These are phyloP conservation scores for Sungouiozyma ichnusensis DNA, from an alignment of 805 yeast species.

Conservation along the genomic window DNA sequence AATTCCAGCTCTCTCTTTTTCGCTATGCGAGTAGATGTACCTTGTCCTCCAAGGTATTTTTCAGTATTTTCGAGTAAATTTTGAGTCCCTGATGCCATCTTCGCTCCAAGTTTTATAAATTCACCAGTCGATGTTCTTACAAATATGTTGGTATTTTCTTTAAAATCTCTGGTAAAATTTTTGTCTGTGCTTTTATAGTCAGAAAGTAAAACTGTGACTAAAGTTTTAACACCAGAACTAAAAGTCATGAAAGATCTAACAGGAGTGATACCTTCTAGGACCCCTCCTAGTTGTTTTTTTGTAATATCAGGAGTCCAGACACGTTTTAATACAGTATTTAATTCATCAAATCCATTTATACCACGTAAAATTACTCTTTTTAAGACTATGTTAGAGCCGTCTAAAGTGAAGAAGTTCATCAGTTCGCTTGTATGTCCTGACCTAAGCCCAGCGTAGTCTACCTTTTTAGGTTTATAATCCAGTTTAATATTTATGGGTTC, in stretches of 20 bases:
- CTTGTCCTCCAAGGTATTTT: constrained; percentile 65
- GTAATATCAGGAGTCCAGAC: constrained; percentile 85
- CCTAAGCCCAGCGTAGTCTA: constrained; percentile 73
- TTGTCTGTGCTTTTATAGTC: constrained; percentile 54
- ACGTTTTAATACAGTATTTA: constrained; percentile 47
- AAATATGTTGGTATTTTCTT: constrained; percentile 65
- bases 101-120: constrained; percentile 69
- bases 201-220: constrained; percentile 60
- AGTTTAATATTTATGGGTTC: constrained; percentile 51
- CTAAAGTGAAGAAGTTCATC: constrained; percentile 79
- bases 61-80: constrained; percentile 70
- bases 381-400: constrained; percentile 68
- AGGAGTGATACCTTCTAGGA: constrained; percentile 77
- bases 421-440: constrained; percentile 80
- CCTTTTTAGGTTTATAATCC: constrained; percentile 86
- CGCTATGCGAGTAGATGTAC: constrained; percentile 37
- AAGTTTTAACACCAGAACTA: constrained; percentile 66
- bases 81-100: constrained; percentile 82
- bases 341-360: constrained; percentile 55
- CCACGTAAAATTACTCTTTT: constrained; percentile 62
- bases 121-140: constrained; percentile 74
- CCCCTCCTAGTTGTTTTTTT: constrained; percentile 68
- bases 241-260: constrained; percentile 65
- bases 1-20: constrained; percentile 5
- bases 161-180: constrained; percentile 53